A percentile compares a stretch with the other conserved stretches of the same genome.
phyloP scores from a whole-genome alignment of 768 basidiomycete species.

The Tulasnella sp. region DNA sequence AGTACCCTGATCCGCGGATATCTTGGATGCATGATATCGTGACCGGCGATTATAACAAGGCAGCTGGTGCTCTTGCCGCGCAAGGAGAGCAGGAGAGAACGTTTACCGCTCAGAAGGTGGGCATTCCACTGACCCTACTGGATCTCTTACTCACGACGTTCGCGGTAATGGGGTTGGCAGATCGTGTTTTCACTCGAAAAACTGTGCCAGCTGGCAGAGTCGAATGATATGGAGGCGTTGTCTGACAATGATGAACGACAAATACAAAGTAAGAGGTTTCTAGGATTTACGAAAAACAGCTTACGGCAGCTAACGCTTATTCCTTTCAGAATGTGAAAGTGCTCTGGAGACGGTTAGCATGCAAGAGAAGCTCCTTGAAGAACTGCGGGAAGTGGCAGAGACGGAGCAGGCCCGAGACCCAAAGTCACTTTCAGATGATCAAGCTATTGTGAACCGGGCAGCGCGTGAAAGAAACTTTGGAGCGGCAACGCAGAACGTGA shows the following conservation, averaged over 20 bases:
- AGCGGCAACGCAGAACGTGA: constrained; percentile 41
- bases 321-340: constrained; percentile 12
- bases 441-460: constrained; percentile 38
- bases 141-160: neutral
- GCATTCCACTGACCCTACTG: too few species aligned
- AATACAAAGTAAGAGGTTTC: too few species aligned
- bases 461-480: constrained; percentile 26
- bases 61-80: constrained; percentile 50
- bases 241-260: constrained; percentile 34
- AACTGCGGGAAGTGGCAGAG: too few species aligned
- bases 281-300: too few species aligned
- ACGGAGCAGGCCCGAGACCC: too few species aligned
- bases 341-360: constrained; percentile 8
- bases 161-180: constrained; percentile 32
- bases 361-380: neutral
- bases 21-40: constrained; percentile 87
- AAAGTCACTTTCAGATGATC: too few species aligned
- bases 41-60: constrained; percentile 51
- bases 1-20: constrained; percentile 46
- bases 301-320: too few species aligned
- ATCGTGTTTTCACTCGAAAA: constrained; percentile 88
- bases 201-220: constrained; percentile 60
- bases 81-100: constrained; percentile 48
- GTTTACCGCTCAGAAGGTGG: constrained; percentile 71
- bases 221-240: constrained; percentile 34